Evolutionary conservation across 1,284 basidiomycete species (phyloP).

Genomic region (Ustilago hordei): DNA sequence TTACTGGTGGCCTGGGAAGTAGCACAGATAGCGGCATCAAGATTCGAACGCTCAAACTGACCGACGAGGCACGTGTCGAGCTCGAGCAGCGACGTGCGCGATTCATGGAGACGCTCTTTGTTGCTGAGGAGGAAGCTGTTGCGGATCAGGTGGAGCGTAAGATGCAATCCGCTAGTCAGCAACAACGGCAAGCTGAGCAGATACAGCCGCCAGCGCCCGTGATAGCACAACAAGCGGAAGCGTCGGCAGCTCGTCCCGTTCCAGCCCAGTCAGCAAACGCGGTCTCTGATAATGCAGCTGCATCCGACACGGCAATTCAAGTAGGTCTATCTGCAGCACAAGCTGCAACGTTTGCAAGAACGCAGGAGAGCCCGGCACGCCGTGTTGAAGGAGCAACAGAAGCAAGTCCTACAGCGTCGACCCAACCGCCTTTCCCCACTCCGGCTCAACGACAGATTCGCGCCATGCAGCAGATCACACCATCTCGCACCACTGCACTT

Average conservation of each 20-base stretch:
- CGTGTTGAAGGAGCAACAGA: slow-evolving; percentile 2
- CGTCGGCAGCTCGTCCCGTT: background rate
- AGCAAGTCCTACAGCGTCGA: slow-evolving; percentile 15
- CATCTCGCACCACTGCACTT: slow-evolving; percentile 10
- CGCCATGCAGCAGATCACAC: slow-evolving; percentile 24
- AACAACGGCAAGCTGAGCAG: slow-evolving; percentile 9
- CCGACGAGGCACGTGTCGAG: slow-evolving; percentile 33
- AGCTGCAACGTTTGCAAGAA: background rate
- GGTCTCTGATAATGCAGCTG: background rate
- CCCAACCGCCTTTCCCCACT: slow-evolving; percentile 35
- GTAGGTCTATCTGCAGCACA: background rate
- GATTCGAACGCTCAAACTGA: slow-evolving; percentile 44
- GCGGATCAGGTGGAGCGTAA: slow-evolving; percentile 33
- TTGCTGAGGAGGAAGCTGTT: slow-evolving; percentile 30
- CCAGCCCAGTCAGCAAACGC: background rate
- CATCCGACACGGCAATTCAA: background rate
- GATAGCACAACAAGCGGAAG: background rate
- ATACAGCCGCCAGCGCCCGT: background rate
- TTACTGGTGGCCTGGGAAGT: slow-evolving; percentile 55
- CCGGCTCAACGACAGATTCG: slow-evolving; percentile 35
- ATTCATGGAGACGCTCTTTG: slow-evolving; percentile 28
- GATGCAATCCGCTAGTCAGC: slow-evolving; percentile 10
- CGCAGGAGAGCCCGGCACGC: background rate
- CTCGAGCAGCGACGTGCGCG: slow-evolving; percentile 31
- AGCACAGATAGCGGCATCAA: slow-evolving; percentile 48